Evolutionary conservation across 768 basidiomycete species (phyloP).

Genomic region (Naganishia kalamii): DNA sequence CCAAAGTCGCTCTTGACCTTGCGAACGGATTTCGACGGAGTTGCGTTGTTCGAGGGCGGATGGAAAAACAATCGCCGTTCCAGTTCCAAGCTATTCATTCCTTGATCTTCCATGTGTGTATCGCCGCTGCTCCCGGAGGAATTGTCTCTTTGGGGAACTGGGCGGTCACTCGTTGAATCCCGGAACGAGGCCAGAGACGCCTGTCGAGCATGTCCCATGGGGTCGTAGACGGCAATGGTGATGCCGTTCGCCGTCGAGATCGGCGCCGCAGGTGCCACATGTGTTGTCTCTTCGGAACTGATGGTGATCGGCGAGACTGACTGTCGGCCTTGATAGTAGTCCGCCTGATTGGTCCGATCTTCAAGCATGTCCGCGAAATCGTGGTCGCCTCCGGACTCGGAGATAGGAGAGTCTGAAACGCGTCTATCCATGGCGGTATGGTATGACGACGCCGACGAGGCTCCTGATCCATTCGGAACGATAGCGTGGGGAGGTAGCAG

Average conservation of each 20-base stretch:
- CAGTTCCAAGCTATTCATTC: conserved; percentile 17
- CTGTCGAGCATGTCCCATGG: conserved; percentile 3
- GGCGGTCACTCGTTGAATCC: neutral
- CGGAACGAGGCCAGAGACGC: neutral
- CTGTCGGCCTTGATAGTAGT: neutral
- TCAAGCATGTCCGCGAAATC: neutral
- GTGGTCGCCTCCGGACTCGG: neutral
- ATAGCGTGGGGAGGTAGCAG: neutral
- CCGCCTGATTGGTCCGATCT: neutral
- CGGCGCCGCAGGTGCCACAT: neutral
- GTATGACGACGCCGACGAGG: conserved; percentile 8
- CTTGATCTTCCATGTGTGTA: neutral
- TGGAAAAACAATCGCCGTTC: conserved; percentile 14
- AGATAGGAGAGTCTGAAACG: neutral
- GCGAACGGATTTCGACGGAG: neutral
- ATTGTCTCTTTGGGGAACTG: neutral
- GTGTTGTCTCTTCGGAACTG: neutral
- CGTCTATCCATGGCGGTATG: neutral
- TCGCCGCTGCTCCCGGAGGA: conserved; percentile 1
- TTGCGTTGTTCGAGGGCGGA: neutral
- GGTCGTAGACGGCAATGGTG: conserved; percentile 21
- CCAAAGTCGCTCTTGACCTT: conserved; percentile 23
- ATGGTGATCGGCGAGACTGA: neutral
- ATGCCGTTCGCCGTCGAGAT: conserved; percentile 6
- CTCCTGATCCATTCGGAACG: neutral